Base-by-base conservation (phyloP, 129 eudicot genomes). In the carrot (Daucus carota) region DNA sequence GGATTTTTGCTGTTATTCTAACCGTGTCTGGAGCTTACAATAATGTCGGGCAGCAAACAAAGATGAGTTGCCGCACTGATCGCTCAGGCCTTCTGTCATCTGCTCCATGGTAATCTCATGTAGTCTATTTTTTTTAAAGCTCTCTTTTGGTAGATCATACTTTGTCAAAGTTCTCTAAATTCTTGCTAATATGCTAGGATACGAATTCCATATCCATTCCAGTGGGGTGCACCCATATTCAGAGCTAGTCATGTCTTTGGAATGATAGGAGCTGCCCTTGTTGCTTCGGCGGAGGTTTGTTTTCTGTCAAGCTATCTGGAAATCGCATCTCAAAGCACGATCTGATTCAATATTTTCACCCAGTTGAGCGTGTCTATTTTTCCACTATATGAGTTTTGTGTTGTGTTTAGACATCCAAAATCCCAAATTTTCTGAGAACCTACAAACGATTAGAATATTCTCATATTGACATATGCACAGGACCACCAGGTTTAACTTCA, bases 241-340 rank as follows among this genome's bases (percentile, higher is more conserved):
- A 87, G 99, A 84, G 99, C 99, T 32, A 86, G 96, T 80, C 92
- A 92, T 75, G 97, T 91, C 57, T 94, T 94, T 66, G 99, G 99
- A 32, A 94, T 94, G 99, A 83, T 91, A 87, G 99, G 99, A 48
- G 97, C 99, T 16, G 97, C 93, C 79, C 93, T 94, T 80, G 99
- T 94, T 77, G 80, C 99, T n/a, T 84, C 96, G 41, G 87, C 91
- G 73, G 99, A 94, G 97, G 99, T 94, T 70, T 62, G 72, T 54
- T 81, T 33, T 8, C 66, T 47, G n/a, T 44, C 28, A 2, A 42
- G 17, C 59, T 43, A 28, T 72, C 57, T 26, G n/a, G n/a, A n/a
- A n/a, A n/a, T n/a, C n/a, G n/a, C n/a, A n/a, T n/a, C n/a, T n/a
- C n/a, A n/a, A n/a, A n/a, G n/a, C n/a, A n/a, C n/a, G n/a, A n/a